phyloP scores from a whole-genome alignment of 257 asterid species.

The Scutellaria baicalensis region DNA sequence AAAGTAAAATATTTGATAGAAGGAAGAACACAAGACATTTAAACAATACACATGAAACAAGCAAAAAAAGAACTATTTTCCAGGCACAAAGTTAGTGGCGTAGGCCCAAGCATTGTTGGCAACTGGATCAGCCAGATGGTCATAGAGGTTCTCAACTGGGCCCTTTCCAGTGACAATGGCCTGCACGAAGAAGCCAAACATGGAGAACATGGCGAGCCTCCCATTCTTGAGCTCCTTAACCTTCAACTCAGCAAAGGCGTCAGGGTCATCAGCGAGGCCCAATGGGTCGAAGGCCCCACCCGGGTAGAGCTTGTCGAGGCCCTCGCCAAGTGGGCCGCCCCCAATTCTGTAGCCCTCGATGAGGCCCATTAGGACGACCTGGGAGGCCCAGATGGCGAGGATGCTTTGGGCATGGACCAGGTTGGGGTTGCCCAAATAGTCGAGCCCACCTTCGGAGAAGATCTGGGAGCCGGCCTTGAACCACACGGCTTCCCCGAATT shows the following conservation, averaged over 20 bases:
- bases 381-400: conserved; percentile 78
- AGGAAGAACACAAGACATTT: neutral
- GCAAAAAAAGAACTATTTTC: conserved; percentile 31
- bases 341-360: conserved; percentile 85
- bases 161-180: conserved; percentile 91
- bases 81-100: conserved; percentile 83
- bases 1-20: neutral
- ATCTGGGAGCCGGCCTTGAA: conserved; percentile 92
- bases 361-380: conserved; percentile 77
- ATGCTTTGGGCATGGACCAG: conserved; percentile 87
- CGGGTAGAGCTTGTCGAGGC: conserved; percentile 79
- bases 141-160: conserved; percentile 65
- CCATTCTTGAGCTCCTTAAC: conserved; percentile 66
- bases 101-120: conserved; percentile 88
- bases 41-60: neutral
- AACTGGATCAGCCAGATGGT: conserved; percentile 77
- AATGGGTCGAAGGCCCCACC: conserved; percentile 85
- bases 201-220: conserved; percentile 53
- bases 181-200: conserved; percentile 84
- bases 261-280: conserved; percentile 56
- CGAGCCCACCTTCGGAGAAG: conserved; percentile 86
- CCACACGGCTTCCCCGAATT: conserved; percentile 87
- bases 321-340: conserved; percentile 90
- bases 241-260: conserved; percentile 48
- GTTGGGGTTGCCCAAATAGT: conserved; percentile 87